Evolutionary conservation across 2,329 filamentous ascomycete genomes (phyloP).

Genomic region (Colletotrichum theobromicola): DNA sequence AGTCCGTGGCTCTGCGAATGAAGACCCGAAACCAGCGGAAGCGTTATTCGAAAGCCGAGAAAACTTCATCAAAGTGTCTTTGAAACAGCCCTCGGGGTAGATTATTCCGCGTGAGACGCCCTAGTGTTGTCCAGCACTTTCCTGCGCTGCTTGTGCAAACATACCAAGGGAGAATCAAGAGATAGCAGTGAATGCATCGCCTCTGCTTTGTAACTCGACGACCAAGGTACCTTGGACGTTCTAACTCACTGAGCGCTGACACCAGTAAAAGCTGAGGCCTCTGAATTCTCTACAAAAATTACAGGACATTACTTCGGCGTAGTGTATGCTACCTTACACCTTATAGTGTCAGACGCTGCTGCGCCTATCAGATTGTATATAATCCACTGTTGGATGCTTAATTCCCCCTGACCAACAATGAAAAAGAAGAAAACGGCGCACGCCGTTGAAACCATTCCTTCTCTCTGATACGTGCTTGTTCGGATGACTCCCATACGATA

Average conservation of each 20-base stretch:
- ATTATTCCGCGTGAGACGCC: rapidly evolving
- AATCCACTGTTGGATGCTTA: too few relatives aligned
- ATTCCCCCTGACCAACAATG: not conserved
- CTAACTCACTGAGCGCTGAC: not conserved
- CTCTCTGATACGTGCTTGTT: not conserved
- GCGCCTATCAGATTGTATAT: rapidly evolving
- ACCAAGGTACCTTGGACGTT: not conserved
- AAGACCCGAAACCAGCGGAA: not conserved
- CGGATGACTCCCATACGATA: not conserved
- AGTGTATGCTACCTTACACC: not conserved
- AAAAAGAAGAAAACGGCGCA: too few relatives aligned
- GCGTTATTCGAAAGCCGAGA: not conserved
- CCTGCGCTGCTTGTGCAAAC: not conserved
- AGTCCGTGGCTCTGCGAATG: not conserved
- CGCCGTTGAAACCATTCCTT: too few relatives aligned
- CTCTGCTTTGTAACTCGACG: not conserved
- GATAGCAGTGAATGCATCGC: rapidly evolving
- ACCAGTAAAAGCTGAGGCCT: not conserved
- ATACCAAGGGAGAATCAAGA: rapidly evolving
- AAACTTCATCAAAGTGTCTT: not conserved
- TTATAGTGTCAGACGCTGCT: not conserved
- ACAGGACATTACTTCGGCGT: not conserved
- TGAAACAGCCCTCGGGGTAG: not conserved
- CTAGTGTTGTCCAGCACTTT: not conserved
- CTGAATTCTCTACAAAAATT: not conserved